Evolutionary conservation across 768 basidiomycete genomes (phyloP), one percentile per base, ranked within the genome.

Genomic region (Mycena polygramma): DNA sequence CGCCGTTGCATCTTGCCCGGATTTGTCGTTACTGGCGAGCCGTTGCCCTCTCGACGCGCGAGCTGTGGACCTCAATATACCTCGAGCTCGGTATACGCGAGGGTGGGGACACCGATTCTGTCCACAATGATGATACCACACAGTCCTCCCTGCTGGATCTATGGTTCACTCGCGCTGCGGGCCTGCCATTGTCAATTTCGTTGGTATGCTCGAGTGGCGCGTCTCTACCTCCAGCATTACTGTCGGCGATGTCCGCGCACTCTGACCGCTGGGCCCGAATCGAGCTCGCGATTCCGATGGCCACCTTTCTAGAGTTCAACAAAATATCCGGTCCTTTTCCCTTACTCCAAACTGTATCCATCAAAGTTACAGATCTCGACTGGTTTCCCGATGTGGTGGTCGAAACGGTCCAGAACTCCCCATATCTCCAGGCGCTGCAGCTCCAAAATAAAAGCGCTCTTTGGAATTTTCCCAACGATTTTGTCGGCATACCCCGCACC

Each of bases 341-440:
- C 3, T 20, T 36, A 4, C 39, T 66, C 2, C 54, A 26, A 24
- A 64, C 41, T 55, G 26, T 64, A 6, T 17, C 14, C 43, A 45
- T 64, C 19, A 26, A 35, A 11, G n/a, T 64, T 17, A 55, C 30
- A 15, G 46, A 61, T 86, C 13, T 22, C 2, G n/a, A 11, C 1
- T 10, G 14, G 3, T 41, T 51, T 13, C 17, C 51, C 4, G n/a
- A n/a, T 35, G 15, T 49, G 41, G 13, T 4, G 11, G 49, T 63
- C 8, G 24, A 24, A 1, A 35, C 62, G 20, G 11, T 63, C 15
- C 14, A 24, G 2, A n/a, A 9, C 19, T 37, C 39, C n/a, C 62
- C 62, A 0, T 43, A 30, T 36, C 11, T 63, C 14, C 17, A 39
- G 4, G 62, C 62, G 15, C 7, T 53, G 39, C 19, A 55, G 36